Percentiles rank a stretch among this genome's conserved stretches.
Conservation (phyloP, 148 eudicot species). For the Vaccinium darrowii region DNA sequence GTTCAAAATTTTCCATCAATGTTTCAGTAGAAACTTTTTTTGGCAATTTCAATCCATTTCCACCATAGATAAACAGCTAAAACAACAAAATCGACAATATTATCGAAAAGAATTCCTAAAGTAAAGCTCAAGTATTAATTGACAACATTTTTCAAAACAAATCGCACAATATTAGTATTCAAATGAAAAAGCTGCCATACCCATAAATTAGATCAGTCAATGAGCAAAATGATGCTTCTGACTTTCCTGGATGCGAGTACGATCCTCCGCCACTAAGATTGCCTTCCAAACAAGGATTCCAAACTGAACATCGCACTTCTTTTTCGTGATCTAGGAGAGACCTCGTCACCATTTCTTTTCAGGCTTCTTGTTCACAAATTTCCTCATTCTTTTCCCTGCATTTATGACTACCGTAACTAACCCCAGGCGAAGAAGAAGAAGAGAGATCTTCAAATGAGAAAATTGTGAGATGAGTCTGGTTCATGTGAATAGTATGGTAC, state of each 20-base stretch:
- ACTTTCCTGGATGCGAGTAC: slow-evolving; percentile 53
- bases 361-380: not conserved
- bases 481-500: slow-evolving; percentile 1
- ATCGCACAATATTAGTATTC: not conserved
- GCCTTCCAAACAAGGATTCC: slow-evolving; percentile 32
- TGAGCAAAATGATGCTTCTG: slow-evolving; percentile 63
- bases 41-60: too few species aligned
- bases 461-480: not conserved
- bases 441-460: not conserved
- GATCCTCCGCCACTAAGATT: slow-evolving; percentile 49
- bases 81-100: not conserved
- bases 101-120: not conserved
- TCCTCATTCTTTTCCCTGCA: slow-evolving; percentile 5
- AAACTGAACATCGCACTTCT: slow-evolving; percentile 15
- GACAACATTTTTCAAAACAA: not conserved
- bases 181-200: not conserved
- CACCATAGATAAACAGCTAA: not conserved
- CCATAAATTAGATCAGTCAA: not conserved
- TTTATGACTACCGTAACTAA: not conserved
- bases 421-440: slow-evolving; percentile 3
- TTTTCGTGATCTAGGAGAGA: not conserved
- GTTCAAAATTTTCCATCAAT: too few species aligned
- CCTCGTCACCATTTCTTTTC: slow-evolving; percentile 12
- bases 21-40: too few species aligned
- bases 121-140: not conserved